Evolutionary conservation across 2,329 filamentous ascomycete species (phyloP), one percentile per base, ranked within the genome.

Genomic region (Aspergillus sojae): DNA sequence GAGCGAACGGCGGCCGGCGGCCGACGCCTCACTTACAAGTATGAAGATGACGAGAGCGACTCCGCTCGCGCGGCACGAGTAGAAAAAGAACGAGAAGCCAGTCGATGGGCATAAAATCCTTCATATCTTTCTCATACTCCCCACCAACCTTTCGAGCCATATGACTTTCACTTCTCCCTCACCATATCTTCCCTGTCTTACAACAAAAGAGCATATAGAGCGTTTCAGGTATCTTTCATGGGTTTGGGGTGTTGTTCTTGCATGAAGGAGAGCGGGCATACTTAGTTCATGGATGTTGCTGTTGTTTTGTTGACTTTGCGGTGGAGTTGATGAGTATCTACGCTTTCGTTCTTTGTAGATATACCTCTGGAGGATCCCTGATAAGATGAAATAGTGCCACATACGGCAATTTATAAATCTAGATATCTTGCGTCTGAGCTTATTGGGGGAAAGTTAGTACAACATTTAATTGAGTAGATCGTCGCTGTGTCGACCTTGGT

Each of bases 11-110:
- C 73, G 28, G 50, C 63, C 10, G 74, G 72, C 6, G 75, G 78
- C 19, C 76, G 81, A 55, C 74, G 79, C 57, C 70, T 82, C 62
- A 82, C 78, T 62, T 83, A 81, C 71, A 83, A 82, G 67, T 83
- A 83, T 59, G 82, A 83, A 63, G 81, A 83, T 66, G 81, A 83
- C 60, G 73, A 78, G 57, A 70, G 67, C 52, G 72, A 77, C 54
- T 73, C 75, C 64, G 70, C 74, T 39, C 70, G 76, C 48, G 74
- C 75, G 6, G 67, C 70, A 30, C 71, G 78, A 21, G 73, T 77
- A 14, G 79, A 81, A 64, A 72, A 72, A 39, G 80, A 82, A 65
- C 70, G 78, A 41, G 78, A 79, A 65, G 75, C 75, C 1, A 70
- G 69, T 50, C 67, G 76, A 26, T 78, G 76, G 76, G 59, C 62